Evolutionary conservation across 164 flowering plant species (phyloP), one percentile per base, ranked within the genome.

Genomic region (Vitis rotundifolia): DNA sequence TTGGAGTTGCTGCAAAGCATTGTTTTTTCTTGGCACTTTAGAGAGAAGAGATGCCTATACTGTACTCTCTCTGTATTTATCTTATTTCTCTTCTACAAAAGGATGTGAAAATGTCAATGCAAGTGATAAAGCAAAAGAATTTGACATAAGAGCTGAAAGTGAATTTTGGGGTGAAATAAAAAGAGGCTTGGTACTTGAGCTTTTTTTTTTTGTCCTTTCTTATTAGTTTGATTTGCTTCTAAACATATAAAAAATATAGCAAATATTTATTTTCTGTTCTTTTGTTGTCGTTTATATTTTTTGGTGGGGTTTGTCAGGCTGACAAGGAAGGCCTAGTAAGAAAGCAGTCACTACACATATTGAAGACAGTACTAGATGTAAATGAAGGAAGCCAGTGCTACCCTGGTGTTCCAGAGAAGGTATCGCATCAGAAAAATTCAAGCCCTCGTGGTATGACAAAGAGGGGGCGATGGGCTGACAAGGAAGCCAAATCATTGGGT

Each of bases 401-500:
- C 19, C 15, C 77, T 59, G 74, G 53, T 69, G 63, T 73, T 71
- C 68, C 73, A 26, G 83, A 82, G 75, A 70, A 56, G 18, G 68
- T 44, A 67, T 56, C 78, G 48, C 57, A 59, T n/a, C 79, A 68
- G 26, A 78, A 69, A 31, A 66, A 60, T 78, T 68, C 77, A 67
- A 56, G 49, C 37, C 68, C 80, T 68, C 68, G 31, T 66, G 82
- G 72, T 64, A 77, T 83, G 84, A 85, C 93, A 37, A 95, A 81
- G 78, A 89, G 83, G 77, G 97, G 78, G 28, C 54, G 71, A 63
- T 95, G 98, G 98, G 99, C 99, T 69, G 87, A 87, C 51, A 79
- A 88, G 77, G 98, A 95, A 84, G 97, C 99, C 63, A 84, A 80
- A 71, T 93, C 99, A 22, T 65, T 93, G 66, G 99, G 98, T 65